These are phyloP conservation scores for Pythium aquatile DNA, from an alignment of 352 stramenopile species.

Conservation along the genomic window DNA sequence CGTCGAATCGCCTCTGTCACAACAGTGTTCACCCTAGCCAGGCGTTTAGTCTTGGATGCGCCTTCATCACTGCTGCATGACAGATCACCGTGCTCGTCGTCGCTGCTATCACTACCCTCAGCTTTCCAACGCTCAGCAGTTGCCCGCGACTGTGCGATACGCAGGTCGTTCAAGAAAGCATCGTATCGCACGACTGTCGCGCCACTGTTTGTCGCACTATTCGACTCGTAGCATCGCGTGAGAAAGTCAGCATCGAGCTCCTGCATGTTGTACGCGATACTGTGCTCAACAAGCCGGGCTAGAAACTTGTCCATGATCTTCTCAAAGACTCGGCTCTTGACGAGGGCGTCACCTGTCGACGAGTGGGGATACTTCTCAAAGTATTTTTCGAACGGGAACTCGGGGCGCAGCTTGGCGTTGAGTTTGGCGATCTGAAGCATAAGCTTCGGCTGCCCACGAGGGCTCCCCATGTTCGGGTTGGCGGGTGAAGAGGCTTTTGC, in stretches of 20 bases:
- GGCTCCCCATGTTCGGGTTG: constrained; percentile 1
- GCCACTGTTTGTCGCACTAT: not conserved
- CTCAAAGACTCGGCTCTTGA: constrained; percentile 65
- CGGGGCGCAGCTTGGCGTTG: constrained; percentile 42
- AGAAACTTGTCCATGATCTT: constrained; percentile 82
- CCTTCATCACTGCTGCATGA: constrained; percentile 36
- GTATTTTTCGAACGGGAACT: constrained; percentile 78
- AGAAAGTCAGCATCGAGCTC: constrained; percentile 56
- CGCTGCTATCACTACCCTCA: constrained; percentile 28
- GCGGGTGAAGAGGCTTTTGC: constrained; percentile 15
- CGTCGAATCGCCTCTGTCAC: constrained; percentile 41
- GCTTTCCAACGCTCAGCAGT: constrained; percentile 5
- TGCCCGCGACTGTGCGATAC: constrained; percentile 32
- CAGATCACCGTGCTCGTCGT: constrained; percentile 32
- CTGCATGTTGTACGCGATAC: constrained; percentile 65
- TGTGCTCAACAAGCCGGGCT: constrained; percentile 46
- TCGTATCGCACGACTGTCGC: constrained; percentile 40
- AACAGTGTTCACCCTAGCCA: constrained; percentile 27
- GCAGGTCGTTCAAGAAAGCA: constrained; percentile 51
- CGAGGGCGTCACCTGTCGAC: constrained; percentile 24
- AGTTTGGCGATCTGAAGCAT: constrained; percentile 43
- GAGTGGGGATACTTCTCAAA: constrained; percentile 60
- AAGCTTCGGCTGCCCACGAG: constrained; percentile 6
- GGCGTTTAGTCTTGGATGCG: constrained; percentile 26
- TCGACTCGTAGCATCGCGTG: constrained; percentile 14